Base-by-base conservation (phyloP, 495 filamentous ascomycete genomes). In the Penicillium argentinense region DNA sequence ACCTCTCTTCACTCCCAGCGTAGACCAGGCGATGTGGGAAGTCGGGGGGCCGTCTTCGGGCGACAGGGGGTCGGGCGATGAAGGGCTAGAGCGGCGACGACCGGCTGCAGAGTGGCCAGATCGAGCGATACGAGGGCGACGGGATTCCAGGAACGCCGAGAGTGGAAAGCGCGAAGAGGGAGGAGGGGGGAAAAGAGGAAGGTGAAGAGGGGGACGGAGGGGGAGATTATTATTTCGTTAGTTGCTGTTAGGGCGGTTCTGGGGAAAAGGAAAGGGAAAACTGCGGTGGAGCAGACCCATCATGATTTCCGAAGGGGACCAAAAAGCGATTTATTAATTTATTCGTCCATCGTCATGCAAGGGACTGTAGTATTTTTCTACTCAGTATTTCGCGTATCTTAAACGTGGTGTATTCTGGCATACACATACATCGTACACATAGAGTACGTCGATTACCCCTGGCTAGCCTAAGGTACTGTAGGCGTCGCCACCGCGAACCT, bases 141-240 rank as follows among this genome's bases (percentile, higher is more conserved):
- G n/a, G n/a, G n/a, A n/a, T n/a, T n/a, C n/a, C n/a, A n/a, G 19
- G 6, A 14, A 49, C 19, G 32, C 21, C 38, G 18, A 36, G 39
- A 26, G 68, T n/a, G 14, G 14, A 26, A 14, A 5, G 43, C 27
- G 29, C 11, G 12, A 16, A 34, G 16, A 7, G 29, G 26, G 28
- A 37, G 18, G 26, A 49, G 39, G 43, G 29, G 37, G n/a, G 39
- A 32, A 36, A 39, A 33, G 36, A 42, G 21, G 29, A 21, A 24
- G 19, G 17, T n/a, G 22, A 17, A 41, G 34, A 33, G 13, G 26
- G 27, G 53, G 39, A 46, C 16, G 28, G 45, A 40, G 38, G 44
- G 46, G 42, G 48, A 49, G 49, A 57, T 56, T 55, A 54, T 53
- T 53, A 58, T 53, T 53, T 53, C 45, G 45, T 53, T 57, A 50